A percentile compares a stretch with the other conserved stretches of the same genome.
Evolutionary conservation across 129 eudicot species (phyloP).

Genomic region (Daucus carota): DH1_v3.0 NC_030383.2:45822001-45822500

Average conservation of each 20-base stretch:
- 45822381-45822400: not conserved
- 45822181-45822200: not conserved
- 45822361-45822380: not conserved
- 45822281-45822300: not conserved
- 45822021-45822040: slow-evolving; percentile 64
- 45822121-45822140: slow-evolving; percentile 54
- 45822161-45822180: slow-evolving; percentile 11
- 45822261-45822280: not conserved
- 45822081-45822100: slow-evolving; percentile 42
- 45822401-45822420: not conserved
- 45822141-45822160: slow-evolving; percentile 95
- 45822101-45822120: slow-evolving; percentile 54
- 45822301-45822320: not conserved
- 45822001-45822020: slow-evolving; percentile 45
- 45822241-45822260: not conserved
- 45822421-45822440: not conserved
- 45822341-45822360: not conserved
- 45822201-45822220: not conserved
- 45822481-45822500: too few species aligned
- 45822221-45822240: not conserved
- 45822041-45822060: slow-evolving; percentile 51
- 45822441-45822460: too few species aligned
- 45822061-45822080: slow-evolving; percentile 27
- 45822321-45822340: not conserved
- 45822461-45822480: too few species aligned